Percentiles rank a stretch among this genome's conserved stretches.
Conservation (phyloP, 257 asterid species). For the Solanum acaule region DNA sequence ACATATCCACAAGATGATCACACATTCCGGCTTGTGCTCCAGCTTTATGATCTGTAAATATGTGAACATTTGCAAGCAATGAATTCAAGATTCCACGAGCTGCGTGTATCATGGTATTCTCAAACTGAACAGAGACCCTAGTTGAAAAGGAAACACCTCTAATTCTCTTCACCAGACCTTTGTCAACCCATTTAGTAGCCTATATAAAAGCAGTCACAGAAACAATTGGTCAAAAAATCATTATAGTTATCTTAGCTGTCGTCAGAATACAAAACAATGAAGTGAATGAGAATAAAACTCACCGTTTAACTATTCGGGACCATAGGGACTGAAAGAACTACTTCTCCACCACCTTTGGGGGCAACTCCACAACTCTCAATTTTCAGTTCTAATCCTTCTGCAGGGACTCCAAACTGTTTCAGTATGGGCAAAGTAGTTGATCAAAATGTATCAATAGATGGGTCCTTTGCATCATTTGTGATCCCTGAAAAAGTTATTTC, state of each 20-base stretch:
- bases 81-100: constrained; percentile 81
- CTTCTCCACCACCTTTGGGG: constrained; percentile 88
- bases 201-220: not conserved
- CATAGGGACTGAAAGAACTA: constrained; percentile 54
- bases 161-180: constrained; percentile 89
- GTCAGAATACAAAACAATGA: not conserved
- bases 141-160: constrained; percentile 81
- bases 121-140: constrained; percentile 70
- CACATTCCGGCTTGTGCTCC: constrained; percentile 79
- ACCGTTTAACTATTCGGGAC: constrained; percentile 61
- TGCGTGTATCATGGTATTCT: constrained; percentile 64
- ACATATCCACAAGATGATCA: constrained; percentile 4
- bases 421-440: constrained; percentile 56
- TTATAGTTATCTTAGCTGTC: not conserved
- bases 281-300: constrained; percentile 4
- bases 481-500: constrained; percentile 36
- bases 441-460: constrained; percentile 76
- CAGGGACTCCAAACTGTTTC: constrained; percentile 72
- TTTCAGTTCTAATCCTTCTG: constrained; percentile 61
- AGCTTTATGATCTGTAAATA: constrained; percentile 74
- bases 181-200: constrained; percentile 82
- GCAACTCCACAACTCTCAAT: constrained; percentile 75
- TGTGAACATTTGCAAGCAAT: constrained; percentile 68
- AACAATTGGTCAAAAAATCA: not conserved
- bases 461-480: constrained; percentile 85